These are phyloP conservation scores for Teunomyces funiuensis DNA, from an alignment of 805 yeast species.

Conservation along the genomic window DNA sequence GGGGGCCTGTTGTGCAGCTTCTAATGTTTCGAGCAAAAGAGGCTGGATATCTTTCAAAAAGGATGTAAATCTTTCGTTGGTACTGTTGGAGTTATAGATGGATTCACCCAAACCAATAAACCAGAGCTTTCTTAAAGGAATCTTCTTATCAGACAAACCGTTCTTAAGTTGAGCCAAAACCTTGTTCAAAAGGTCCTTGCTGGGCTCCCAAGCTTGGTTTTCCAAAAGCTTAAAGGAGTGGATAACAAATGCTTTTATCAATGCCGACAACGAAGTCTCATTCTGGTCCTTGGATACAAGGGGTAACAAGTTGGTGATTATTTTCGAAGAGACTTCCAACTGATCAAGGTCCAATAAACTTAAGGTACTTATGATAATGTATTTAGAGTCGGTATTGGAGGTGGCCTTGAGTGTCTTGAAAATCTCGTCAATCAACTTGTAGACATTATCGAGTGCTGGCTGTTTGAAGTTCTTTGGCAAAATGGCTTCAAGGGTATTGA, in stretches of 20 bases:
- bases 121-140: slow-evolving; percentile 69
- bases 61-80: not conserved
- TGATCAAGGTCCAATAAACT: slow-evolving; percentile 27
- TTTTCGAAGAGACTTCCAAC: slow-evolving; percentile 19
- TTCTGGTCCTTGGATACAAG: slow-evolving; percentile 73
- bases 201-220: slow-evolving; percentile 10
- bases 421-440: slow-evolving; percentile 50
- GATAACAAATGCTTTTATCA: slow-evolving; percentile 49
- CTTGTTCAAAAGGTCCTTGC: slow-evolving; percentile 11
- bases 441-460: slow-evolving; percentile 20
- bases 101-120: slow-evolving; percentile 46
- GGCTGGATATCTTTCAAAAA: slow-evolving; percentile 18
- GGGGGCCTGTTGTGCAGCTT: slow-evolving; percentile 52
- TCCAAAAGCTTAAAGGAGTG: slow-evolving; percentile 36
- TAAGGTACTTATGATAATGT: slow-evolving; percentile 48
- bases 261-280: slow-evolving; percentile 56
- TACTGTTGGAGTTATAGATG: slow-evolving; percentile 1
- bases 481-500: slow-evolving; percentile 29
- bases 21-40: slow-evolving; percentile 25
- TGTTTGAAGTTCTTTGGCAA: slow-evolving; percentile 17
- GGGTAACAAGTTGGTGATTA: slow-evolving; percentile 47
- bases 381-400: slow-evolving; percentile 65
- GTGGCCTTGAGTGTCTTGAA: slow-evolving; percentile 56
- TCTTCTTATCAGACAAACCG: slow-evolving; percentile 69
- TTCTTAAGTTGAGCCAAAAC: slow-evolving; percentile 37